Evolutionary conservation across 2,329 filamentous ascomycete genomes (phyloP), one percentile per base, ranked within the genome.

Genomic region (Ophiostoma pallidulum): DNA sequence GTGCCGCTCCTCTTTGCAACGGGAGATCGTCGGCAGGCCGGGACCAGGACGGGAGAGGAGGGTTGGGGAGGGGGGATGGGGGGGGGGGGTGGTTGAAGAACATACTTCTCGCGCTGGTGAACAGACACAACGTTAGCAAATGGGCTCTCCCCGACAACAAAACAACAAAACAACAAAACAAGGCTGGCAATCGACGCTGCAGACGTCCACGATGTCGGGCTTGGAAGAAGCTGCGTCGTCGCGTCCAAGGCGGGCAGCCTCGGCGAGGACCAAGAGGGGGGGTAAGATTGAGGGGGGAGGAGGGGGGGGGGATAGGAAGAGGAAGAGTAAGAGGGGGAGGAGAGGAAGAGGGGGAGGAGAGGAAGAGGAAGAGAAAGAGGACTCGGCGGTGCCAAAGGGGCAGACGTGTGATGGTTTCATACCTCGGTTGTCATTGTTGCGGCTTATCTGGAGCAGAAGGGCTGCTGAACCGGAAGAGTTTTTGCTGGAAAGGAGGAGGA

Each of bases 361-460:
- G 31, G 26, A 31, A 4, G 13, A 16, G 31, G 20, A 24, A 38
- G 33, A 45, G 42, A 20, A 28, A 38, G 26, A 22, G 18, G 16
- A 49, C 24, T 16, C 10, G 9, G 29, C 8, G 26, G 20, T n/a
- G 31, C 18, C 9, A n/a, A 19, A 28, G 7, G 9, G 14, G n/a
- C 13, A 19, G 6, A 24, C n/a, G 14, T 8, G 24, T 32, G 9
- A 24, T 12, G 13, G 20, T 13, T 39, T n/a, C 51, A 45, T 53
- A 53, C 51, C 49, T 53, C 51, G 49, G 20, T 48, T 37, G 51
- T 35, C 51, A 53, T 53, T 32, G 47, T 48, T 40, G 44, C 35
- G 42, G 20, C 47, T 48, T 47, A 49, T 47, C 43, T 44, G 33
- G 46, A 24, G 37, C 28, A 43, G 35, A 26, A 33, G 45, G 37